phyloP scores from a whole-genome alignment of 345 rosid species.

The Eucalyptus polyanthemos region DNA sequence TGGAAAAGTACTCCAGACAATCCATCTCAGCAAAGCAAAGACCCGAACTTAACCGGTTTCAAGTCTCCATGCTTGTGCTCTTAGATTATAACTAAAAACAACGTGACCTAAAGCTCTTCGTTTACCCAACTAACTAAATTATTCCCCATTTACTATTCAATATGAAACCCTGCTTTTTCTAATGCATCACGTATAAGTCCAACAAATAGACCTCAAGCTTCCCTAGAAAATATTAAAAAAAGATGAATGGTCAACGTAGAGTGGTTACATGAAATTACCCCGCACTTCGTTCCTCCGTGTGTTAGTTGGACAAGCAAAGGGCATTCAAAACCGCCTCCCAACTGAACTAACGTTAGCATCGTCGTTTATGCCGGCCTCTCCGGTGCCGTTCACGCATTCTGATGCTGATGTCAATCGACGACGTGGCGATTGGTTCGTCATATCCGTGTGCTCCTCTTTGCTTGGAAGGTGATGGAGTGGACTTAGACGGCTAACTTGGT shows the following conservation, averaged over 20 bases:
- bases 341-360: background rate
- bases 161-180: background rate
- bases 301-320: background rate
- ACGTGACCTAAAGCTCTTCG: background rate
- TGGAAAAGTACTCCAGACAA: background rate
- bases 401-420: background rate
- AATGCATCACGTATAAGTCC: background rate
- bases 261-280: background rate
- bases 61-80: background rate
- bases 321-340: background rate
- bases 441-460: background rate
- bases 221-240: background rate
- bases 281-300: background rate
- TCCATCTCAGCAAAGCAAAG: background rate
- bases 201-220: background rate
- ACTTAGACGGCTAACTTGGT: background rate
- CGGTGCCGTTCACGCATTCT: background rate
- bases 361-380: background rate
- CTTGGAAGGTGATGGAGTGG: background rate
- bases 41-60: background rate
- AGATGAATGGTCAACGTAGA: background rate
- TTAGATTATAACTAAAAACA: too few species aligned
- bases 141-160: background rate
- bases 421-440: background rate
- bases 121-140: background rate